Evolutionary conservation across 225 moss, liverwort and hornwort genomes (phyloP).

Genomic region (Polytrichum formosum): DNA sequence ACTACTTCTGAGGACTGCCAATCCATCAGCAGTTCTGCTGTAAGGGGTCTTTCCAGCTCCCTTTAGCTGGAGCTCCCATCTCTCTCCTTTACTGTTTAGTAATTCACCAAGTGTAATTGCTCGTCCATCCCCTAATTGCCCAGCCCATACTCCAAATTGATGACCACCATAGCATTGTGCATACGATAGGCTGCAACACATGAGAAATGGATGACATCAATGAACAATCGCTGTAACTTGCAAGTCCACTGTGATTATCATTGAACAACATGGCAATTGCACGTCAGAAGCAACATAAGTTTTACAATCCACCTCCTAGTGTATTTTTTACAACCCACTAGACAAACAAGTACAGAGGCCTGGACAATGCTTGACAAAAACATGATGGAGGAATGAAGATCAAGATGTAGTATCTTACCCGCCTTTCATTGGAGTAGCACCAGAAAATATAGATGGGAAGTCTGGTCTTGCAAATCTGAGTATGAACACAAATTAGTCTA

Average conservation of each 20-base stretch:
- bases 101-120: slow-evolving; percentile 89
- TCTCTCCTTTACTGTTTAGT: slow-evolving; percentile 63
- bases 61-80: slow-evolving; percentile 95
- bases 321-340: too few relatives aligned
- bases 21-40: slow-evolving; percentile 91
- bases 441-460: slow-evolving; percentile 63
- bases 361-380: neutral
- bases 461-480: slow-evolving; percentile 79
- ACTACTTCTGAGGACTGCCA: slow-evolving; percentile 94
- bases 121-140: slow-evolving; percentile 93
- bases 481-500: neutral
- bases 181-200: slow-evolving; percentile 60
- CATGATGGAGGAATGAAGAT: neutral
- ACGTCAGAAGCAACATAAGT: too few relatives aligned
- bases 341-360: too few relatives aligned
- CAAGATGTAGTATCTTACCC: slow-evolving; percentile 38
- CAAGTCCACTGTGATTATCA: too few relatives aligned
- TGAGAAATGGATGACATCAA: too few relatives aligned
- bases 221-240: too few relatives aligned
- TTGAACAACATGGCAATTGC: too few relatives aligned
- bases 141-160: slow-evolving; percentile 99
- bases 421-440: slow-evolving; percentile 64
- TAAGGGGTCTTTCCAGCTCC: slow-evolving; percentile 97
- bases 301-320: too few relatives aligned
- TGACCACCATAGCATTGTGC: slow-evolving; percentile 98